phyloP scores from a whole-genome alignment of 2,329 filamentous ascomycete genomes.

The Phialophora macrospora region DNA sequence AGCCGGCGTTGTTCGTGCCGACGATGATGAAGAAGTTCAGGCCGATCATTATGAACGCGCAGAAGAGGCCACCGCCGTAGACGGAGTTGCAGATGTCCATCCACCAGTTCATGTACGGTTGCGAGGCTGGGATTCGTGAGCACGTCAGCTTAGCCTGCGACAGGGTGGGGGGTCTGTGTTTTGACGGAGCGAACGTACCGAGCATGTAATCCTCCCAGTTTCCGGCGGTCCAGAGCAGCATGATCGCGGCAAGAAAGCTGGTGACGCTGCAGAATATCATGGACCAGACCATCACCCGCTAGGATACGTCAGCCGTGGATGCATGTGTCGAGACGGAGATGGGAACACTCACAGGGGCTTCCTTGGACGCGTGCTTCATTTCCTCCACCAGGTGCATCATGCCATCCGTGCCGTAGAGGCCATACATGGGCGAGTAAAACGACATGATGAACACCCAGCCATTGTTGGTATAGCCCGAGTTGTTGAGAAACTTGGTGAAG shows the following conservation, averaged over 20 bases:
- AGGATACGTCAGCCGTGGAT: conserved; percentile 43
- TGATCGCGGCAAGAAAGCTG: conserved; percentile 30
- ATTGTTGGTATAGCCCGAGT: conserved; percentile 48
- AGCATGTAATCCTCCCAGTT: conserved; percentile 33
- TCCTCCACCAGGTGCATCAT: conserved; percentile 60
- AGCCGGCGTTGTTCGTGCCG: conserved; percentile 33
- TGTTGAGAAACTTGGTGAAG: conserved; percentile 61
- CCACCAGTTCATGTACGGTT: conserved; percentile 39
- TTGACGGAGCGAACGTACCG: conserved; percentile 16
- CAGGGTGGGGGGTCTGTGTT: background rate
- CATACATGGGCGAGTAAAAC: conserved; percentile 72
- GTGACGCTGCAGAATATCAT: conserved; percentile 35
- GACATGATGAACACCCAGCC: conserved; percentile 65
- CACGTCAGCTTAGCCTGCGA: background rate
- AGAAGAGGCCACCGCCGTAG: conserved; percentile 40
- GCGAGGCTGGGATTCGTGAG: conserved; percentile 54
- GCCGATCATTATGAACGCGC: conserved; percentile 33
- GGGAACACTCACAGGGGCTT: conserved; percentile 26
- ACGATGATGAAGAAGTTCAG: conserved; percentile 36
- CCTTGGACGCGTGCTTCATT: conserved; percentile 60
- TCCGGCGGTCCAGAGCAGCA: conserved; percentile 33
- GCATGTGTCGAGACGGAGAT: background rate
- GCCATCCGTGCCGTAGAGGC: conserved; percentile 66
- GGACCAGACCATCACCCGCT: conserved; percentile 35
- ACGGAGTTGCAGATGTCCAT: conserved; percentile 49